Evolutionary conservation across 2,329 filamentous ascomycete species (phyloP).

Genomic region (Xylariales sp.): DNA sequence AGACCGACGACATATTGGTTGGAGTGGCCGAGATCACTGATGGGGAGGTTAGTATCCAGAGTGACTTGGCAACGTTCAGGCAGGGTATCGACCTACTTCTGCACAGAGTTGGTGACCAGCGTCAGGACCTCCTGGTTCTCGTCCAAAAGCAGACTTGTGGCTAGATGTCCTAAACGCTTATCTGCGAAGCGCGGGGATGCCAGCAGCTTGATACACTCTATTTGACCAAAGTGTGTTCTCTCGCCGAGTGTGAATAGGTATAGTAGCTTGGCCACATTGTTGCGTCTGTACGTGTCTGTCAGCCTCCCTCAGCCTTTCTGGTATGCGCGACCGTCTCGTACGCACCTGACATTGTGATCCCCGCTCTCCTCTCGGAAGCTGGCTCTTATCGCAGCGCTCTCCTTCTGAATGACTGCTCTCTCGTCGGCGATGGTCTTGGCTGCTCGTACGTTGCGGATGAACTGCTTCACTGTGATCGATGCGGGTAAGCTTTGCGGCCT

Average conservation of each 20-base stretch:
- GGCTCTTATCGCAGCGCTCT: conserved; percentile 94
- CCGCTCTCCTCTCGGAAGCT: conserved; percentile 97
- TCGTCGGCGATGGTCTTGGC: conserved; percentile 99
- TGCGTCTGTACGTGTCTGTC: conserved; percentile 58
- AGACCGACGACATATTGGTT: conserved; percentile 99
- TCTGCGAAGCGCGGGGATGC: conserved; percentile 96
- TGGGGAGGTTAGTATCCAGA: conserved; percentile 2
- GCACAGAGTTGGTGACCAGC: conserved; percentile 92
- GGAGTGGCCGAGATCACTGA: conserved; percentile 87
- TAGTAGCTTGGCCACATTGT: conserved; percentile 97
- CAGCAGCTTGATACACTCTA: conserved; percentile 96
- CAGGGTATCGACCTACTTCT: conserved; percentile 74
- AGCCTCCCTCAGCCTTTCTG: conserved; percentile 15
- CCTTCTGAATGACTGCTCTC: conserved; percentile 96
- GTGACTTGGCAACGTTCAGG: too few relatives aligned
- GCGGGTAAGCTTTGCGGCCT: not conserved
- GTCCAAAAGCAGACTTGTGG: conserved; percentile 91
- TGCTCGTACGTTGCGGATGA: conserved; percentile 97
- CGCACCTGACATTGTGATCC: conserved; percentile 82
- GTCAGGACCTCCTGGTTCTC: conserved; percentile 99
- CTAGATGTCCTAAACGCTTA: conserved; percentile 91
- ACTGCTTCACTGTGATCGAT: conserved; percentile 78
- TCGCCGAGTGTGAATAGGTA: conserved; percentile 98
- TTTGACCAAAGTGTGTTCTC: conserved; percentile 97
- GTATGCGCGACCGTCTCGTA: conserved; percentile 10